A percentile compares a stretch with the other conserved stretches of the same genome.
Conservation (phyloP, 108 stramenopile genomes). For the Fragilariopsis cylindrus region DNA sequence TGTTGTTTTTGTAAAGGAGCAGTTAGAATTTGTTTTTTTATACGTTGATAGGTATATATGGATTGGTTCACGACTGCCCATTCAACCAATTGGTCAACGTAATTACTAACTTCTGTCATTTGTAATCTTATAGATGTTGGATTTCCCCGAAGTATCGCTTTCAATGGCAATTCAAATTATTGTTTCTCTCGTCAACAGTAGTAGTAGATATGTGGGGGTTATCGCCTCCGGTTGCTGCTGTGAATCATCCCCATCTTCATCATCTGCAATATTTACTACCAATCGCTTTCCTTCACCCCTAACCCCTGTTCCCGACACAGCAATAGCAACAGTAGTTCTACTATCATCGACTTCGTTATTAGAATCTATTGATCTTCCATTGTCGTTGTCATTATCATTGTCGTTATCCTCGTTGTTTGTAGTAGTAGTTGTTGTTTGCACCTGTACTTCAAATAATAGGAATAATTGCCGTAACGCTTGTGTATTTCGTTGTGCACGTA, state of each 20-base stretch:
- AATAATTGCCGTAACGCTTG: conserved; percentile 39
- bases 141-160: conserved; percentile 39
- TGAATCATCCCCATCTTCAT: background rate
- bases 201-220: background rate
- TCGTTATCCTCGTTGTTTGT: too few species aligned
- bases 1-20: background rate
- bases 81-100: conserved; percentile 39
- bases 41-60: conserved; percentile 27
- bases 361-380: background rate
- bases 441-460: conserved; percentile 37
- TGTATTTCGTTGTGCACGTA: conserved; percentile 53
- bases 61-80: conserved; percentile 55
- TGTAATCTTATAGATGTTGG: conserved; percentile 11
- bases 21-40: conserved; percentile 15
- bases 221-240: conserved; percentile 5
- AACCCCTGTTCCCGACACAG: too few species aligned
- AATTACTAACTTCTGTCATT: conserved; percentile 6
- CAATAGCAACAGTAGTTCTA: too few species aligned
- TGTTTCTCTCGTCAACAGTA: background rate
- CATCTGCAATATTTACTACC: background rate
- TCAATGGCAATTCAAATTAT: conserved; percentile 2
- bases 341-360: too few species aligned
- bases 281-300: background rate
- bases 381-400: background rate
- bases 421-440: too few species aligned